Conservation (phyloP, 139 green algal species). For the Picochlorum costavermella region DNA sequence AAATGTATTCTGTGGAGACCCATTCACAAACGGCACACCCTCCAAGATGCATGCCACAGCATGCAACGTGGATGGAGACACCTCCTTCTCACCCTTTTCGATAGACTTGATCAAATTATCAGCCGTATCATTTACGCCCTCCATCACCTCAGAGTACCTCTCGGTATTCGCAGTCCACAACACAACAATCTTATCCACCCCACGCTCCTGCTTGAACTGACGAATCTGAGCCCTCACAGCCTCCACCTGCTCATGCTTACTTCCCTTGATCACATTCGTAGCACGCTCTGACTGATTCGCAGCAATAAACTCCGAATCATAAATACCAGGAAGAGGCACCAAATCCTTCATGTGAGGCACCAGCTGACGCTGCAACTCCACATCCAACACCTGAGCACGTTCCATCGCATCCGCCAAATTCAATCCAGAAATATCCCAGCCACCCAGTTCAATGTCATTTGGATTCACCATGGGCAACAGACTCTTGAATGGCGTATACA, state of each 20-base stretch:
- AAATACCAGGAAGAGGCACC: conserved; percentile 88
- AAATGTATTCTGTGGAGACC: conserved; percentile 96
- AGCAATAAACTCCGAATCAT: conserved; percentile 93
- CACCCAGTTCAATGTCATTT: conserved; percentile 91
- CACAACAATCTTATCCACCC: conserved; percentile 77
- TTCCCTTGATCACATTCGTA: conserved; percentile 92
- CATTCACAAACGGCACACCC: conserved; percentile 96
- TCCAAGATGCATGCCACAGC: conserved; percentile 87
- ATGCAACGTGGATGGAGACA: conserved; percentile 93
- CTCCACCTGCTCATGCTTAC: conserved; percentile 72
- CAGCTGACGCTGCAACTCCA: conserved; percentile 94
- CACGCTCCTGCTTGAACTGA: conserved; percentile 66
- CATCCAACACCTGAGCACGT: conserved; percentile 85
- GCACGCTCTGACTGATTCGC: conserved; percentile 90
- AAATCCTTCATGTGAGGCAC: conserved; percentile 89
- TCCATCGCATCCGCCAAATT: conserved; percentile 96
- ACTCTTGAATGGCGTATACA: conserved; percentile 84
- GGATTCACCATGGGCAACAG: conserved; percentile 91
- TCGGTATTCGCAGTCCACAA: conserved; percentile 99
- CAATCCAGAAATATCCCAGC: conserved; percentile 93
- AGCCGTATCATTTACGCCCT: conserved; percentile 92
- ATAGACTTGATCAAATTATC: conserved; percentile 87
- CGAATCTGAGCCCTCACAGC: conserved; percentile 79
- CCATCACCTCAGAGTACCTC: conserved; percentile 76
- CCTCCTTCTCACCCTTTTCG: conserved; percentile 73